phyloP scores from a whole-genome alignment of 768 basidiomycete genomes.

The Floccularia luteovirens region DNA sequence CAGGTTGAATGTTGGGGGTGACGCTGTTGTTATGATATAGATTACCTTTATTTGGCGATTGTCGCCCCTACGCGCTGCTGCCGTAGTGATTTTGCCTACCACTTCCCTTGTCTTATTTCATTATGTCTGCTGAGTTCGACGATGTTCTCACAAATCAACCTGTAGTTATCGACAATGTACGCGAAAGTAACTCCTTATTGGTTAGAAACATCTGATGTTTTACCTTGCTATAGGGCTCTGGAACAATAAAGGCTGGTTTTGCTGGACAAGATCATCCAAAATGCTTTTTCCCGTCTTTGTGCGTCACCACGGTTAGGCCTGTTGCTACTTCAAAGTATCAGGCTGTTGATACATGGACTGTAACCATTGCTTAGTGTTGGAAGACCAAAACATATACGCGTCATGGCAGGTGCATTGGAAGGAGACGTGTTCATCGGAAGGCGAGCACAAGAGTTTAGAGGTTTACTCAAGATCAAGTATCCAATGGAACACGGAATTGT shows the following conservation, averaged over 20 bases:
- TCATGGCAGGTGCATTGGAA: slow-evolving; percentile 96
- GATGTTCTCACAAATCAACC: slow-evolving; percentile 97
- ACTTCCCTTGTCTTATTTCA: slow-evolving; percentile 6
- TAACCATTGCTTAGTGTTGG: slow-evolving; percentile 61
- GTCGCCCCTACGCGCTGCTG: no score
- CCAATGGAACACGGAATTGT: slow-evolving; percentile 99
- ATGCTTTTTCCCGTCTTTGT: slow-evolving; percentile 99
- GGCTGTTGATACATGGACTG: slow-evolving; percentile 12
- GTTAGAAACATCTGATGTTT: slow-evolving; percentile 5
- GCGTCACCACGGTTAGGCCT: slow-evolving; percentile 40
- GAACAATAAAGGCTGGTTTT: slow-evolving; percentile 98
- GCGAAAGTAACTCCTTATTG: slow-evolving; percentile 17
- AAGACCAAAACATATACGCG: slow-evolving; percentile 93
- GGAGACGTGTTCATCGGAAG: slow-evolving; percentile 95
- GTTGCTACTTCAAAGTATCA: slow-evolving; percentile 14
- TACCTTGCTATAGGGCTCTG: slow-evolving; percentile 69
- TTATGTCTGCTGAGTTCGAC: slow-evolving; percentile 83
- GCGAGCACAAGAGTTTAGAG: slow-evolving; percentile 92
- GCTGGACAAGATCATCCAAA: slow-evolving; percentile 99
- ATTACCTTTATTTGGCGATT: no score
- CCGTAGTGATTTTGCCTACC: slow-evolving; percentile 7
- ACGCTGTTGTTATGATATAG: no score
- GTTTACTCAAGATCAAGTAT: slow-evolving; percentile 95
- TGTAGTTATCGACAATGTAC: slow-evolving; percentile 96
- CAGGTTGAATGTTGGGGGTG: no score